Evolutionary conservation across 2,329 filamentous ascomycete species (phyloP), one percentile per base, ranked within the genome.

Genomic region (Magnaporthales sp.): DNA sequence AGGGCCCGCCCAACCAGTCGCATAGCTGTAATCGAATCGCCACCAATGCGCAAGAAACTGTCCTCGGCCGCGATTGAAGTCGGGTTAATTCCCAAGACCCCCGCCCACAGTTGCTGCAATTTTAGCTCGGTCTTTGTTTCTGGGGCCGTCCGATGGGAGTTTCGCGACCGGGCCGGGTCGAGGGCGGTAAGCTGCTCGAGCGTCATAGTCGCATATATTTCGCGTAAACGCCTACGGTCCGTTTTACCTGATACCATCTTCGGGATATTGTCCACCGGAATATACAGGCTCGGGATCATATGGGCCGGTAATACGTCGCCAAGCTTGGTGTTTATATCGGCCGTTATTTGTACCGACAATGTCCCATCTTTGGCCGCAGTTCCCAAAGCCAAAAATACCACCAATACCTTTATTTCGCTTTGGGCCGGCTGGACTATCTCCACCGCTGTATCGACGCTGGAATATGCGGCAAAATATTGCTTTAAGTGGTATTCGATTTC

Each of bases 11-110:
- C 76, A 3, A 82, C 81, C 4, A 84, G 70, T 65, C 77, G 80
- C 78, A 84, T 85, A 1, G 81, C 81, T 0, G 76, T 68, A 1
- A 83, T 76, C 0, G 81, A 83, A 70, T 83, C 80, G 24, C 82
- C 82, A 7, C 82, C 81, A 0, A 82, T 75, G 0, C 74, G 75
- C 73, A 84, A 81, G 72, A 84, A 84, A 71, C 78, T 81, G 68
- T 82, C 78, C 3, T 80, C 30, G 30, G 30, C 30, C 30, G 30
- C 30, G 30, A 31, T 31, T 9, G 30, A 31, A 5, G 4, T 9
- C 9, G 30, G 30, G 30, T 9, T 31, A 31, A 31, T 31, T 9
- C 9, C 9, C 30, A 31, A 31, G 4, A 31, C 30, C 30, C 4
- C 30, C 5, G 30, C 30, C 30, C 30, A 31, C 9, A 31, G 30